Evolutionary conservation across 345 rosid genomes (phyloP).

Genomic region (Bretschneidera sinensis): DNA sequence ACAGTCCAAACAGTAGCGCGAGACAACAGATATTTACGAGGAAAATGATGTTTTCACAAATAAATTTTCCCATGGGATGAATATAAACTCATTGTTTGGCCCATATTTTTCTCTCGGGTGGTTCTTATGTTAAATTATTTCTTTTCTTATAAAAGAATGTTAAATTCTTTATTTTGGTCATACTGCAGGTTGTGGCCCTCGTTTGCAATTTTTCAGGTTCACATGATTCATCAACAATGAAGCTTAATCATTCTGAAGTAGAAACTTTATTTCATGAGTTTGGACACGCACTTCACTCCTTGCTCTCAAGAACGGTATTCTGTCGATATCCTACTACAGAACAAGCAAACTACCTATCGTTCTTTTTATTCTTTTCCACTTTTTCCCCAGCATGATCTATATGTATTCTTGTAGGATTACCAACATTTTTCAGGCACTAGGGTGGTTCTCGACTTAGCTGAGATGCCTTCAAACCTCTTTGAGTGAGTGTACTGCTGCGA

Average conservation of each 20-base stretch:
- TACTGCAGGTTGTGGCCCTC: slow-evolving; percentile 79
- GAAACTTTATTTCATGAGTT: slow-evolving; percentile 96
- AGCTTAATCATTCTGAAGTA: slow-evolving; percentile 82
- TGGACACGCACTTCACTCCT: slow-evolving; percentile 92
- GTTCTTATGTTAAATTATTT: not conserved
- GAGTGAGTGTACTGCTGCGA: slow-evolving; percentile 67
- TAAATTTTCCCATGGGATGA: no score
- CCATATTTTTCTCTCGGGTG: not conserved
- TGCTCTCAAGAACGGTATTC: slow-evolving; percentile 86
- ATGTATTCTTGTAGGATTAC: slow-evolving; percentile 58
- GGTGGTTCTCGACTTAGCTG: slow-evolving; percentile 91
- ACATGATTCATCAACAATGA: slow-evolving; percentile 45
- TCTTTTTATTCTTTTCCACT: slow-evolving; percentile 4
- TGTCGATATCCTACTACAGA: slow-evolving; percentile 13
- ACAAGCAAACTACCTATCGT: not conserved
- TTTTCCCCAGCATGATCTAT: slow-evolving; percentile 14
- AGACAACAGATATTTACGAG: no score
- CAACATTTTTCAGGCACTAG: slow-evolving; percentile 97
- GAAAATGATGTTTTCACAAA: no score
- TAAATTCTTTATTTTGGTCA: no score
- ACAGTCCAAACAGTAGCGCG: no score
- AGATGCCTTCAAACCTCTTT: slow-evolving; percentile 87
- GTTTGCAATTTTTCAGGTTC: slow-evolving; percentile 76
- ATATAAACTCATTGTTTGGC: no score
- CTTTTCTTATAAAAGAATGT: no score